Percentiles rank a stretch among this genome's conserved stretches.
Conservation (phyloP, 768 basidiomycete genomes). For the Tylopilus felleus region DNA sequence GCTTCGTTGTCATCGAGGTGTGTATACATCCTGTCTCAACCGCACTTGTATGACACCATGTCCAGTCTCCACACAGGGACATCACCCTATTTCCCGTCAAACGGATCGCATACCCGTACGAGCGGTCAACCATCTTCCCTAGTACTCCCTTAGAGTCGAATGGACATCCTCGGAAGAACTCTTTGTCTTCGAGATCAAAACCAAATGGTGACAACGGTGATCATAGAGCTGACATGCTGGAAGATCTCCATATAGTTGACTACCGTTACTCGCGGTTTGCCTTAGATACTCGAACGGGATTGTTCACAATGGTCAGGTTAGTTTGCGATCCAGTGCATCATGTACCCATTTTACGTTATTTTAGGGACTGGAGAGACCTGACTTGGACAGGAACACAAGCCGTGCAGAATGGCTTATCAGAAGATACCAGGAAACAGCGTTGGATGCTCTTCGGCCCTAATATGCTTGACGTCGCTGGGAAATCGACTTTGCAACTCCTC, state of each 20-base stretch:
- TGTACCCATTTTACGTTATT: constrained; percentile 4
- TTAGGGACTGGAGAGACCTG: constrained; percentile 88
- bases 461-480: constrained; percentile 86
- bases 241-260: constrained; percentile 67
- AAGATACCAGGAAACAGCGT: constrained; percentile 58
- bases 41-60: constrained; percentile 22
- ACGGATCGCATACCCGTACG: constrained; percentile 69
- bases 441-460: constrained; percentile 77
- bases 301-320: constrained; percentile 81
- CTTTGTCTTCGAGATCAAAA: constrained; percentile 27
- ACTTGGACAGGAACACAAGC: constrained; percentile 59
- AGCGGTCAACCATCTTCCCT: constrained; percentile 77
- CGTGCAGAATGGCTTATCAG: constrained; percentile 63
- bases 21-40: constrained; percentile 22
- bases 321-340: not conserved
- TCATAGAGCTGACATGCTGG: constrained; percentile 38
- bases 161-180: constrained; percentile 20
- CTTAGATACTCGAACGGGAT: constrained; percentile 76
- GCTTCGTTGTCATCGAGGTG: constrained; percentile 90
- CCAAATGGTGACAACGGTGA: constrained; percentile 34
- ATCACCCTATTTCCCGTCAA: constrained; percentile 73
- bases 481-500: constrained; percentile 71
- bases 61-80: constrained; percentile 80
- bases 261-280: constrained; percentile 93
- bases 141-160: constrained; percentile 29